phyloP scores from a whole-genome alignment of 768 basidiomycete species.

The Lactarius pseudohatsudake region DNA sequence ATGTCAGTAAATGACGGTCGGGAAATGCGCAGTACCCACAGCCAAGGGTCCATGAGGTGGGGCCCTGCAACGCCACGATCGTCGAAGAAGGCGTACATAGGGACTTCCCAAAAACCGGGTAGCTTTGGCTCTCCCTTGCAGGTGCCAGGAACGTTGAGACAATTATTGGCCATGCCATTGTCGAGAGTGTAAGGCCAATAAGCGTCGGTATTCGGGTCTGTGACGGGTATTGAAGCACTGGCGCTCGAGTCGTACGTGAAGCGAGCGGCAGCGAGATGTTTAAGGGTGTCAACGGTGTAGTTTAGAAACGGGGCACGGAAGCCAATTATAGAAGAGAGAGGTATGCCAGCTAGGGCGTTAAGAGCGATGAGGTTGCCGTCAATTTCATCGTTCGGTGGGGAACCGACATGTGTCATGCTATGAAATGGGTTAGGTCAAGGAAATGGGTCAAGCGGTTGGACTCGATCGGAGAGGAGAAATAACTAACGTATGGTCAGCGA shows the following conservation, averaged over 20 bases:
- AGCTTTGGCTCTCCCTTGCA: slow-evolving; percentile 72
- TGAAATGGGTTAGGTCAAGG: slow-evolving; percentile 1
- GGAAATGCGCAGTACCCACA: slow-evolving; percentile 46
- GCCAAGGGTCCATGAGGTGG: slow-evolving; percentile 84
- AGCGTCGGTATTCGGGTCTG: slow-evolving; percentile 64
- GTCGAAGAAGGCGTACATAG: slow-evolving; percentile 81
- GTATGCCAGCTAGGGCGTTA: slow-evolving; percentile 77
- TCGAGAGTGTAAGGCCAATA: slow-evolving; percentile 86
- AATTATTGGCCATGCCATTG: slow-evolving; percentile 77
- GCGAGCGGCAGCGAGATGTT: slow-evolving; percentile 49
- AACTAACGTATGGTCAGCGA: slow-evolving; percentile 72
- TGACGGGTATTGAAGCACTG: slow-evolving; percentile 62
- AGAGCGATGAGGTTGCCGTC: slow-evolving; percentile 77
- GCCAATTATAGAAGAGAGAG: slow-evolving; percentile 58
- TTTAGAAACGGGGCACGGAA: slow-evolving; percentile 80
- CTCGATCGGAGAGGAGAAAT: slow-evolving; percentile 3
- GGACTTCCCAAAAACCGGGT: slow-evolving; percentile 82
- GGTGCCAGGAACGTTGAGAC: slow-evolving; percentile 50
- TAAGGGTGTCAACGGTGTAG: slow-evolving; percentile 62
- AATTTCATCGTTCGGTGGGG: slow-evolving; percentile 62
- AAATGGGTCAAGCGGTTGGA: neutral
- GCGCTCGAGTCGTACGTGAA: slow-evolving; percentile 75
- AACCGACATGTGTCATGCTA: slow-evolving; percentile 78
- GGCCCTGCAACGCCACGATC: slow-evolving; percentile 49
- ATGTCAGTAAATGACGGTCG: slow-evolving; percentile 2